Evolutionary conservation across 208 protist genomes (phyloP).

Genomic region (Acanthamoeba polyphaga): DNA sequence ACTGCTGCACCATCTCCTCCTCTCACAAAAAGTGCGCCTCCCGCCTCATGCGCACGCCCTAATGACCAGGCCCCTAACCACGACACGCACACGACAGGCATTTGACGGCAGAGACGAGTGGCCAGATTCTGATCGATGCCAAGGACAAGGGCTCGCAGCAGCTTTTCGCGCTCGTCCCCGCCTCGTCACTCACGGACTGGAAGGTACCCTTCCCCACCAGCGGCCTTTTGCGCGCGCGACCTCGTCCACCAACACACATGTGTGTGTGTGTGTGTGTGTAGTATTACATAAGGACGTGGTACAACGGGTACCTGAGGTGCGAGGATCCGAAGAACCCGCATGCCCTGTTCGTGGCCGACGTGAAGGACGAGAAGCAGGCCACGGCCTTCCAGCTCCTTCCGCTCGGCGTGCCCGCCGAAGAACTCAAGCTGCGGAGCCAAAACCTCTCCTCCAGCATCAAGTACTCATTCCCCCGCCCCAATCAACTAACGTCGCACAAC

Average conservation of each 20-base stretch:
- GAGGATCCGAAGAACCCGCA: neutral
- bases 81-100: neutral
- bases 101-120: conserved; percentile 14
- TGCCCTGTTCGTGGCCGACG: conserved; percentile 18
- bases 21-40: neutral
- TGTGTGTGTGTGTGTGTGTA: neutral
- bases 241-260: neutral
- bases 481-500: no score
- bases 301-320: conserved; percentile 33
- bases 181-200: conserved; percentile 7
- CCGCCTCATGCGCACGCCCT: neutral
- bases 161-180: conserved; percentile 35
- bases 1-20: conserved; percentile 57
- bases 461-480: neutral
- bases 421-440: neutral
- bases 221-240: neutral
- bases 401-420: conserved; percentile 43
- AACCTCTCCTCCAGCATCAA: conserved; percentile 30
- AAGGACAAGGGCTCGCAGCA: conserved; percentile 51
- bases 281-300: conserved; percentile 38
- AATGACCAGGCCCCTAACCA: neutral
- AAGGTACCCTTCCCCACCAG: neutral
- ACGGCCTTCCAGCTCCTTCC: conserved; percentile 38
- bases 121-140: conserved; percentile 17
- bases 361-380: conserved; percentile 15